A percentile compares a stretch with the other conserved stretches of the same genome.
phyloP scores from a whole-genome alignment of 2,329 filamentous ascomycete species.

The Periconia digitata region DNA sequence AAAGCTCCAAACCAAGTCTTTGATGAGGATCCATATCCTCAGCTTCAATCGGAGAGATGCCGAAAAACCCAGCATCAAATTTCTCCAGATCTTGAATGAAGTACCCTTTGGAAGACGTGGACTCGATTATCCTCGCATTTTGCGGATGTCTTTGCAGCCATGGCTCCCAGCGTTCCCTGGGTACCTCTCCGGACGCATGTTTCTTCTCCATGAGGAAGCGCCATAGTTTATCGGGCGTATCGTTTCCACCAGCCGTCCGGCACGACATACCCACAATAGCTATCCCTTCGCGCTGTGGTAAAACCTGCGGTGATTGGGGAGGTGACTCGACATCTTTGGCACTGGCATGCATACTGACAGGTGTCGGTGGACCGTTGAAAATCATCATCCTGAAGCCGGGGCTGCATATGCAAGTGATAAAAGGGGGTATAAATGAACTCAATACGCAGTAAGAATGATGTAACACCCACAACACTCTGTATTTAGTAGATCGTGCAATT shows the following conservation, averaged over 20 bases:
- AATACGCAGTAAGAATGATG: no score
- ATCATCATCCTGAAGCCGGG: no score
- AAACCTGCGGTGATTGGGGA: background rate
- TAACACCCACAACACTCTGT: no score
- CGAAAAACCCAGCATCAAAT: slow-evolving; percentile 40
- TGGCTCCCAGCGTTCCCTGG: slow-evolving; percentile 10
- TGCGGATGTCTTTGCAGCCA: slow-evolving; percentile 3
- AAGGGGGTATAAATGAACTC: no score
- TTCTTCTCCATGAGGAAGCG: slow-evolving; percentile 15
- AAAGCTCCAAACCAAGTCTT: slow-evolving; percentile 25
- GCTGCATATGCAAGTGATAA: no score
- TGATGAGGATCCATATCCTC: slow-evolving; percentile 30
- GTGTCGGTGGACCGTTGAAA: slow-evolving; percentile 1
- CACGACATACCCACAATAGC: slow-evolving; percentile 16
- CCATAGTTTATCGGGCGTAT: slow-evolving; percentile 15
- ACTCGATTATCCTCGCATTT: slow-evolving; percentile 8
- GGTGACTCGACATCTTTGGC: background rate
- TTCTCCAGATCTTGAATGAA: slow-evolving; percentile 28
- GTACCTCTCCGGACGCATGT: slow-evolving; percentile 8
- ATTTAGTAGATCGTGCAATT: no score
- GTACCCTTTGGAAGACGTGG: slow-evolving; percentile 10
- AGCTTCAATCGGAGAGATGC: slow-evolving; percentile 23
- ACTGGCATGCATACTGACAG: background rate
- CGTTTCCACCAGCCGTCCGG: slow-evolving; percentile 11
- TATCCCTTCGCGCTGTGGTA: slow-evolving; percentile 1